Percentiles rank a stretch among this genome's conserved stretches.
phyloP scores from a whole-genome alignment of 2,329 filamentous ascomycete species.

The Chrysoporthe deuterocubensis region DNA sequence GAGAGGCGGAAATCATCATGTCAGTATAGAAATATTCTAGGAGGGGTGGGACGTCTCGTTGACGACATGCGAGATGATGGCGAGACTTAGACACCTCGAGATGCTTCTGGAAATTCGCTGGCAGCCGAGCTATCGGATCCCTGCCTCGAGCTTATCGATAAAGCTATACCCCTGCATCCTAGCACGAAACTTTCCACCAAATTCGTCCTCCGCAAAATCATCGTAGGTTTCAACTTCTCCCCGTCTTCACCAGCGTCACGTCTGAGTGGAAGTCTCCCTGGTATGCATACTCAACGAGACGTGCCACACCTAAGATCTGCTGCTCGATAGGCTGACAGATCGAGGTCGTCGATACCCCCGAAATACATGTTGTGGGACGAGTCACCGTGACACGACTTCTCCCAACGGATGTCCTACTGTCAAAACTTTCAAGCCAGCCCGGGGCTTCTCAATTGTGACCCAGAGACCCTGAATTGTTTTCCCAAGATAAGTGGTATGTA shows the following conservation, averaged over 20 bases:
- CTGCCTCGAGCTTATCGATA: slow-evolving; percentile 23
- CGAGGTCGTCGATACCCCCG: too few species aligned
- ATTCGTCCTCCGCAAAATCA: slow-evolving; percentile 21
- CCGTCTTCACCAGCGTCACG: not conserved
- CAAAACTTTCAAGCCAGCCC: too few species aligned
- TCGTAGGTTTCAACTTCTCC: slow-evolving; percentile 7
- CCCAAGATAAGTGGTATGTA: slow-evolving; percentile 3
- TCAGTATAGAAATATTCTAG: not conserved
- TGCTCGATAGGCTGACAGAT: too few species aligned
- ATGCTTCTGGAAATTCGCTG: slow-evolving; percentile 19
- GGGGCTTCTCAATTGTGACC: too few species aligned
- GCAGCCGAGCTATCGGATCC: slow-evolving; percentile 2
- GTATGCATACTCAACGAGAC: too few species aligned
- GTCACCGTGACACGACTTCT: too few species aligned
- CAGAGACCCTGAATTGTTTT: not conserved
- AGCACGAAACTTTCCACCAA: slow-evolving; percentile 1
- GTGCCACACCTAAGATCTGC: too few species aligned
- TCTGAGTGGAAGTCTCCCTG: not conserved
- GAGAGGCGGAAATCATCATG: not conserved
- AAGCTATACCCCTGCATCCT: slow-evolving; percentile 17
- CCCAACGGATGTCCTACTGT: too few species aligned
- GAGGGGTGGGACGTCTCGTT: not conserved
- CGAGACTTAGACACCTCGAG: slow-evolving; percentile 23
- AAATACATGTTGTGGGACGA: too few species aligned
- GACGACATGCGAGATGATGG: slow-evolving; percentile 15